Evolutionary conservation across 208 protist genomes (phyloP).

Genomic region (Crithidia fasciculata): DNA sequence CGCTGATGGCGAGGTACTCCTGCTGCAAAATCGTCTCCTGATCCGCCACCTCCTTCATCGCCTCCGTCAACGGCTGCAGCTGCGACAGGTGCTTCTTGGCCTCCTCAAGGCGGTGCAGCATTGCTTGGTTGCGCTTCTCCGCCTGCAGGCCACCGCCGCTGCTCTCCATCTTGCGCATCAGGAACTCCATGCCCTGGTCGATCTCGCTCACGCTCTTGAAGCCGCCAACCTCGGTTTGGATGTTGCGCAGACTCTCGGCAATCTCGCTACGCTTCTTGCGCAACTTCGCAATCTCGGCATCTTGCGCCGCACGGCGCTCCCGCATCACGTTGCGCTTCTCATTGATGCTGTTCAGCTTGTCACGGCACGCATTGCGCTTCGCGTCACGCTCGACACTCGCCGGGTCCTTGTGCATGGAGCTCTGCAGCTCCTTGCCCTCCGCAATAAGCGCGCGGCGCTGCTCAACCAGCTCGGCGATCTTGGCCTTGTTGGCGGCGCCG

Average conservation of each 20-base stretch:
- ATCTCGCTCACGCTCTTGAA: slow-evolving; percentile 73
- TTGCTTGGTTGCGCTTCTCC: slow-evolving; percentile 59
- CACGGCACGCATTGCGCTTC: slow-evolving; percentile 49
- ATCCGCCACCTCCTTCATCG: slow-evolving; percentile 66
- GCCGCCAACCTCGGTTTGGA: slow-evolving; percentile 66
- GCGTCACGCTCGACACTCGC: slow-evolving; percentile 31
- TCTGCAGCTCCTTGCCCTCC: slow-evolving; percentile 70
- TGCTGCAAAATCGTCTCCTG: slow-evolving; percentile 71
- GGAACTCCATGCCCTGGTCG: slow-evolving; percentile 66
- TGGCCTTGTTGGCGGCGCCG: slow-evolving; percentile 36
- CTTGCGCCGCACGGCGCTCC: slow-evolving; percentile 58
- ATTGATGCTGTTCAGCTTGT: slow-evolving; percentile 65
- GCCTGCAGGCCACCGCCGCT: slow-evolving; percentile 65
- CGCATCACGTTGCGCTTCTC: slow-evolving; percentile 47
- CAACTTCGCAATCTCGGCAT: slow-evolving; percentile 64
- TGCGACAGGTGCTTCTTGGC: slow-evolving; percentile 73
- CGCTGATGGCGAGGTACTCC: slow-evolving; percentile 78
- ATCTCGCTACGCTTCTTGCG: slow-evolving; percentile 62
- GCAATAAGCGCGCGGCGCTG: slow-evolving; percentile 56
- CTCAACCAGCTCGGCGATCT: slow-evolving; percentile 47
- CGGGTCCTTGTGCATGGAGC: slow-evolving; percentile 43
- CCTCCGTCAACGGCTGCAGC: slow-evolving; percentile 69
- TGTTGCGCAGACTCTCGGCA: slow-evolving; percentile 46
- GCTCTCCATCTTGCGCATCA: slow-evolving; percentile 84
- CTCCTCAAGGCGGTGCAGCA: slow-evolving; percentile 66